Percentiles rank a stretch among this genome's conserved stretches.
Conservation (phyloP, 208 protist genomes). For the Herpetomonas samuelpessoai region DNA sequence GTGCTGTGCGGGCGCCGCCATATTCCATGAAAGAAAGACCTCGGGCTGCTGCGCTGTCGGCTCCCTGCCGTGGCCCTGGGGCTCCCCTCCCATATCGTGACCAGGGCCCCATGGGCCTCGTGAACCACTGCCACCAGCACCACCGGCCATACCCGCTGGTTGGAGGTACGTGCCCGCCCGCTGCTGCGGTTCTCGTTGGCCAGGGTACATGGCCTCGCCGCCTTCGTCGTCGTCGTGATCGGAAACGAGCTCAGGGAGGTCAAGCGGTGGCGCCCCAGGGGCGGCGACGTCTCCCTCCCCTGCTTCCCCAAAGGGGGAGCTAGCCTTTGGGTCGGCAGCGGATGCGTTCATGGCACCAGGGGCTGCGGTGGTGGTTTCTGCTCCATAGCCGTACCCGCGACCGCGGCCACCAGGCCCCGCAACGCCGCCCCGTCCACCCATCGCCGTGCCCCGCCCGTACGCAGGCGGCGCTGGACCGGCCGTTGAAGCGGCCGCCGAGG, state of each 20-base stretch:
- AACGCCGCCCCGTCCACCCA: too few relatives aligned
- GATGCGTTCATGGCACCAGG: neutral
- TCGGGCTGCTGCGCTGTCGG: slow-evolving; percentile 5
- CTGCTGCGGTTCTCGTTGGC: neutral
- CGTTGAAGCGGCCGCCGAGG: too few relatives aligned
- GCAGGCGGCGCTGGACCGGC: too few relatives aligned
- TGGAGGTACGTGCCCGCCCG: neutral
- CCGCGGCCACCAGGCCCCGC: too few relatives aligned
- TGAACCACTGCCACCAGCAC: too few relatives aligned
- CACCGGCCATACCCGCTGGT: too few relatives aligned
- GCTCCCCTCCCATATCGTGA: too few relatives aligned
- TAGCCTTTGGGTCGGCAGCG: too few relatives aligned
- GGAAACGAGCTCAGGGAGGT: neutral
- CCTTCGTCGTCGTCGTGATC: slow-evolving; percentile 4
- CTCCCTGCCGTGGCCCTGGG: too few relatives aligned
- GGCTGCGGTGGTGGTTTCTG: neutral
- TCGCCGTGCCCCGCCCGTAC: too few relatives aligned
- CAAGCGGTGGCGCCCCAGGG: neutral
- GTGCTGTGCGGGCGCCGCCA: neutral
- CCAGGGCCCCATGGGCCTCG: too few relatives aligned
- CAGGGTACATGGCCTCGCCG: neutral
- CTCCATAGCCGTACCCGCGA: too few relatives aligned
- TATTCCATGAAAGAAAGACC: neutral
- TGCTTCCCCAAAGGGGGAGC: neutral
- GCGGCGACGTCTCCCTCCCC: neutral